These are phyloP conservation scores for Quercus lobata DNA, from an alignment of 331 rosid species.

Conservation along the genomic window DNA sequence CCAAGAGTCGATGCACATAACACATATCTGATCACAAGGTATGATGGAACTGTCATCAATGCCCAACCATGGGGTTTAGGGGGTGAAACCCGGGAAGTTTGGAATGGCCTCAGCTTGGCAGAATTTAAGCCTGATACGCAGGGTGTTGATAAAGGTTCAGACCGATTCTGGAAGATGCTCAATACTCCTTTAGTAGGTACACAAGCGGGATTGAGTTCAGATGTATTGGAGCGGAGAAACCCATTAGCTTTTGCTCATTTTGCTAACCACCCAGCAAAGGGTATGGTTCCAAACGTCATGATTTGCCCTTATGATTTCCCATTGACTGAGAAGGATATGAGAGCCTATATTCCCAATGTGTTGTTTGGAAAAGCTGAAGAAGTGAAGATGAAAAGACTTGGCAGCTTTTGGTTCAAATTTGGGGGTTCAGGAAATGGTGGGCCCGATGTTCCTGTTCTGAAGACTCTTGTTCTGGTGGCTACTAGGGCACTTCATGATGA, in stretches of 20 bases:
- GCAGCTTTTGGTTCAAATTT: slow-evolving; percentile 88
- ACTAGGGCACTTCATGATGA: slow-evolving; percentile 72
- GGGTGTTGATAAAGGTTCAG: slow-evolving; percentile 58
- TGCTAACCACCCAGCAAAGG: slow-evolving; percentile 84
- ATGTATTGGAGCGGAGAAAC: slow-evolving; percentile 71
- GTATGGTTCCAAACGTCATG: slow-evolving; percentile 79
- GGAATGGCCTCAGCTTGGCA: slow-evolving; percentile 42
- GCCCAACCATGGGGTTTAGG: slow-evolving; percentile 90
- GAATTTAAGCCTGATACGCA: slow-evolving; percentile 23
- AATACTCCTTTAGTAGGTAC: slow-evolving; percentile 76
- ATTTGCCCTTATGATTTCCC: slow-evolving; percentile 93
- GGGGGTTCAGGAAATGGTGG: slow-evolving; percentile 42
- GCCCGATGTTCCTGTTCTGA: slow-evolving; percentile 50
- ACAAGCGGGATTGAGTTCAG: slow-evolving; percentile 23
- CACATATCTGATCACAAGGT: slow-evolving; percentile 86
- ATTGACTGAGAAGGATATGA: slow-evolving; percentile 56
- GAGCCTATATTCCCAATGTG: slow-evolving; percentile 73
- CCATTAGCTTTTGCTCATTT: slow-evolving; percentile 91
- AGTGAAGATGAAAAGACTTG: slow-evolving; percentile 64
- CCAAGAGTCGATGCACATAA: slow-evolving; percentile 71
- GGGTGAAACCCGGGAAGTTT: slow-evolving; percentile 53
- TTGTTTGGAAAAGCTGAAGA: slow-evolving; percentile 62
- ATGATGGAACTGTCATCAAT: slow-evolving; percentile 75
- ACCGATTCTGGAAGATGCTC: slow-evolving; percentile 61
- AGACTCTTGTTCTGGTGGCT: slow-evolving; percentile 70